These are phyloP conservation scores for Plicaturopsis crispa DNA, from an alignment of 768 basidiomycete genomes.

Conservation along the genomic window DNA sequence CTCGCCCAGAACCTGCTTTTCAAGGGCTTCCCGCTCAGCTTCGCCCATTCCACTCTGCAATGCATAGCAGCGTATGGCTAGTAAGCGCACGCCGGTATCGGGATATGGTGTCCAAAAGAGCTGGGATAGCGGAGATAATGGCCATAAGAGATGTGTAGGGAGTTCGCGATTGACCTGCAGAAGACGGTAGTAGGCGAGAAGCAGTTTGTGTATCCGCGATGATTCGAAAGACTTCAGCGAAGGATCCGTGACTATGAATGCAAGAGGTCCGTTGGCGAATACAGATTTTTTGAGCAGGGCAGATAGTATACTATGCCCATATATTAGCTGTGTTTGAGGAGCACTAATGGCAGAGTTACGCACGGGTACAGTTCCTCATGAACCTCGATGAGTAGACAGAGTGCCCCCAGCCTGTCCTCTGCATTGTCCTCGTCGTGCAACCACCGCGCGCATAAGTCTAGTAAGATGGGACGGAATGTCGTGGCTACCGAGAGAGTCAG, in stretches of 20 bases:
- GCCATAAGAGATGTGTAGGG: slow-evolving; percentile 57
- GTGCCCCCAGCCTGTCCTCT: slow-evolving; percentile 47
- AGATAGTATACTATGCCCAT: slow-evolving; percentile 44
- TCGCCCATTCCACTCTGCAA: slow-evolving; percentile 75
- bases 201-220: slow-evolving; percentile 52
- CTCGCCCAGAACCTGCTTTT: slow-evolving; percentile 54
- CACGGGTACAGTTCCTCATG: slow-evolving; percentile 71
- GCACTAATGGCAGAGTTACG: too few relatives aligned
- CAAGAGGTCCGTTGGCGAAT: slow-evolving; percentile 48
- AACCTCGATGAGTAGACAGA: slow-evolving; percentile 57
- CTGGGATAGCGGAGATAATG: slow-evolving; percentile 30
- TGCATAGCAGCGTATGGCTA: slow-evolving; percentile 76
- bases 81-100: slow-evolving; percentile 54
- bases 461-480: slow-evolving; percentile 66
- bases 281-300: slow-evolving; percentile 35
- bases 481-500: slow-evolving; percentile 57
- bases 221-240: slow-evolving; percentile 26
- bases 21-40: slow-evolving; percentile 59
- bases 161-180: slow-evolving; percentile 67
- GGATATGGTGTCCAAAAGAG: slow-evolving; percentile 45
- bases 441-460: slow-evolving; percentile 82
- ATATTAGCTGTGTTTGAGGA: too few relatives aligned
- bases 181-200: slow-evolving; percentile 79
- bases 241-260: slow-evolving; percentile 26
- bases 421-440: slow-evolving; percentile 42